Percentiles rank a stretch among this genome's conserved stretches.
These are phyloP conservation scores for Nothophaeocryptopus gaeumannii DNA, from an alignment of 2,329 filamentous ascomycete genomes.

Conservation along the genomic window DNA sequence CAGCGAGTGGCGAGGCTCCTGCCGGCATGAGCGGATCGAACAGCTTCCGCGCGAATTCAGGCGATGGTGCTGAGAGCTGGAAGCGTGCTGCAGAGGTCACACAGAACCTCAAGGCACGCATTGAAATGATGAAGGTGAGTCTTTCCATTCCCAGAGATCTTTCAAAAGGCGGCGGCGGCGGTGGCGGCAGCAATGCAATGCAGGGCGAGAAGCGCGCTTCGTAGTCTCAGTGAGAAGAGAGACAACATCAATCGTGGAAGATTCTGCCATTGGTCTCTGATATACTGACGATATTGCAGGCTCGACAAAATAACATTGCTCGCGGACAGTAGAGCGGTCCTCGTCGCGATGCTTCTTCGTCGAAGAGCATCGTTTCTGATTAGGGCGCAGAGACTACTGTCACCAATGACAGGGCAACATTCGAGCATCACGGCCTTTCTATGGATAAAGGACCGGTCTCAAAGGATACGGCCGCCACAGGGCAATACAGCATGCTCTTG, in stretches of 20 bases:
- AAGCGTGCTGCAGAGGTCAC: conserved; percentile 95
- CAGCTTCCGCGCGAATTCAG: conserved; percentile 10
- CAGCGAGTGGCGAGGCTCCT: conserved; percentile 28
- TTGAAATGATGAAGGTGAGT: conserved; percentile 92
- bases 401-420: too few relatives aligned
- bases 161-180: background rate
- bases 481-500: too few relatives aligned
- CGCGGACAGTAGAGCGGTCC: conserved; percentile 20
- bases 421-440: too few relatives aligned
- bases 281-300: conserved; percentile 14
- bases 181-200: too few relatives aligned
- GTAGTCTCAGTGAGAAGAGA: background rate
- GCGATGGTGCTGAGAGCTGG: conserved; percentile 81
- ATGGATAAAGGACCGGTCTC: too few relatives aligned
- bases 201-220: too few relatives aligned
- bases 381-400: too few relatives aligned
- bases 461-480: too few relatives aligned
- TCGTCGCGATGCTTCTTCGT: background rate
- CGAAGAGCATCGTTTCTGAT: too few relatives aligned
- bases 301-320: conserved; percentile 27
- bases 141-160: background rate
- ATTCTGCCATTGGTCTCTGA: too few relatives aligned
- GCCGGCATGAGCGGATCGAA: conserved; percentile 7
- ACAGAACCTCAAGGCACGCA: conserved; percentile 92
- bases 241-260: too few relatives aligned